A percentile compares a stretch with the other conserved stretches of the same genome.
Conservation (phyloP, 2,329 filamentous ascomycete species). For the Alternaria brassicae region DNA sequence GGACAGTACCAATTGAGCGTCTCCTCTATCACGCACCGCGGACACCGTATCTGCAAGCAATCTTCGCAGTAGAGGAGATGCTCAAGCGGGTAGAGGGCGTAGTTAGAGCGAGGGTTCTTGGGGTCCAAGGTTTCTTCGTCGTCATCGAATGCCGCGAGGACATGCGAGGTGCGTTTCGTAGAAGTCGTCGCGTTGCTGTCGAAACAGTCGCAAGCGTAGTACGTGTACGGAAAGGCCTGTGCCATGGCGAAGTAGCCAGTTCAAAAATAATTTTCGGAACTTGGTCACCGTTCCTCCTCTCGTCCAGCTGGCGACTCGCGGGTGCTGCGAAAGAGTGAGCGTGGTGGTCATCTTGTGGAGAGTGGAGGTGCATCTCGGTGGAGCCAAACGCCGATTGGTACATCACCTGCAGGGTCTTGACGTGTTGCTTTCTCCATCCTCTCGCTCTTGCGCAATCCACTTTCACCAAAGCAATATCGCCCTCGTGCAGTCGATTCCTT, state of each 20-base stretch:
- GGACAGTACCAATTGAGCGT: conserved; percentile 96
- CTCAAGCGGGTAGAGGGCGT: conserved; percentile 90
- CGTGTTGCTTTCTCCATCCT: conserved; percentile 10
- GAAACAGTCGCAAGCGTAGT: conserved; percentile 70
- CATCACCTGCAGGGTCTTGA: conserved; percentile 12
- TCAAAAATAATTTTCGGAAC: background rate
- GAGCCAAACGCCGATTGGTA: conserved; percentile 22
- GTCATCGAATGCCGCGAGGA: conserved; percentile 61
- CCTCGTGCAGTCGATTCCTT: background rate
- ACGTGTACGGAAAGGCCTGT: conserved; percentile 67
- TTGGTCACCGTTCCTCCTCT: background rate
- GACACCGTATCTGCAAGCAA: conserved; percentile 94
- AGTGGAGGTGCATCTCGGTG: conserved; percentile 10
- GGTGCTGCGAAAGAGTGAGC: conserved; percentile 2
- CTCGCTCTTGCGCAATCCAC: background rate
- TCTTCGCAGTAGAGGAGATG: conserved; percentile 96
- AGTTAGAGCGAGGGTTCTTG: conserved; percentile 82
- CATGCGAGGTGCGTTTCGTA: conserved; percentile 46
- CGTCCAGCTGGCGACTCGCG: background rate
- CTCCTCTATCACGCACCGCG: conserved; percentile 89
- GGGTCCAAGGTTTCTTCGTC: conserved; percentile 87
- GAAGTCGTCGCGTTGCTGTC: conserved; percentile 51
- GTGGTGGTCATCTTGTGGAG: conserved; percentile 14
- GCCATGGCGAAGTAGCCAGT: conserved; percentile 52
- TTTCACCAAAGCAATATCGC: background rate